Evolutionary conservation across 2,329 filamentous ascomycete species (phyloP), one percentile per base, ranked within the genome.

Genomic region (Verticillium isaacii): DNA sequence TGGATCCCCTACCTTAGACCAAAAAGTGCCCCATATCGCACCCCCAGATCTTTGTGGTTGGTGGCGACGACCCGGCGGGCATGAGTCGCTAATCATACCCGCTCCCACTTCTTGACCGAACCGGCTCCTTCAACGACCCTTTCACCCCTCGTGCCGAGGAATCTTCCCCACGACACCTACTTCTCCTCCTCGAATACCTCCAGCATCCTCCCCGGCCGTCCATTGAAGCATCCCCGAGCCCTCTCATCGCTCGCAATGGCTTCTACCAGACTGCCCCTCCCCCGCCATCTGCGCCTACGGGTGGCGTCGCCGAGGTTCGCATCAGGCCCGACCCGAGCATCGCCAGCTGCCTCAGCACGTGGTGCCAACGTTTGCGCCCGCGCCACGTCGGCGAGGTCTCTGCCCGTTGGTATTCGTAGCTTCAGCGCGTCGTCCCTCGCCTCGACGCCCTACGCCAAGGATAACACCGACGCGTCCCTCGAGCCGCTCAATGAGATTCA

Each of bases 401-500:
- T 56, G 32, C 54, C 25, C 15, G 2, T 11, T 34, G 58, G 58
- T 25, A 32, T 45, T 54, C 58, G 58, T 7, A 19, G 11, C 45
- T 59, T 59, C 58, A 59, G 58, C 32, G 41, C 19, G 29, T 37
- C 58, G 6, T 50, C 58, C 12, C 25, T 52, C 11, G 19, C 32
- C 17, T 59, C 23, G 14, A 25, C 50, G 29, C 41, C 58, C 36
- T 45, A 34, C 41, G 58, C 34, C 32, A 59, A 59, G 58, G 45
- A 59, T n/a, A 52, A 39, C 19, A 62, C 63, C 11, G 64, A 66
- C 41, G 45, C 61, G 50, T 65, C 63, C 56, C 62, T 65, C 61
- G 63, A 65, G 56, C 65, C 62, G 23, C 63, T 65, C 39, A 62
- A 64, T 57, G 63, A 61, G 19, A 78, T 86, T 62, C 86, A 89